phyloP scores from a whole-genome alignment of 2,329 filamentous ascomycete species.

The Beauveria rudraprayagi region DNA sequence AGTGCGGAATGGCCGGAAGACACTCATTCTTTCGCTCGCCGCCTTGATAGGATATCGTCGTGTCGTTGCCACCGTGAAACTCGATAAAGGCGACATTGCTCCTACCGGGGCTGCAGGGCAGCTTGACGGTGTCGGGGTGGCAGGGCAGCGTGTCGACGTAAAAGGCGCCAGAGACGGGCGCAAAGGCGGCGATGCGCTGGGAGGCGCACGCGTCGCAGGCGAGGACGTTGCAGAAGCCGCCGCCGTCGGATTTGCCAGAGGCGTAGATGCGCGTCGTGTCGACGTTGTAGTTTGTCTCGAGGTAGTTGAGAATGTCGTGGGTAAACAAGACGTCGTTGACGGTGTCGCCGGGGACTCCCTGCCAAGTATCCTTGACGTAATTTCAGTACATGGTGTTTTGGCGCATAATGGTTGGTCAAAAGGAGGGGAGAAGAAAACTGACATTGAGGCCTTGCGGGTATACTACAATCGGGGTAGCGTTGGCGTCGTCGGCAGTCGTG shows the following conservation, averaged over 20 bases:
- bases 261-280: slow-evolving; percentile 31
- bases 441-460: slow-evolving; percentile 37
- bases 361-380: slow-evolving; percentile 22
- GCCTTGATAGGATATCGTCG: slow-evolving; percentile 36
- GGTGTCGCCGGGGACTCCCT: slow-evolving; percentile 26
- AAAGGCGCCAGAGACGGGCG: slow-evolving; percentile 31
- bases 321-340: slow-evolving; percentile 35
- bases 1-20: slow-evolving; percentile 34
- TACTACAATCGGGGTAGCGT: slow-evolving; percentile 26
- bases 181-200: slow-evolving; percentile 30
- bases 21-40: slow-evolving; percentile 32
- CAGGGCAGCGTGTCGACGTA: slow-evolving; percentile 27
- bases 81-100: slow-evolving; percentile 35
- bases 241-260: slow-evolving; percentile 33
- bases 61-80: slow-evolving; percentile 40
- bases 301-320: slow-evolving; percentile 29
- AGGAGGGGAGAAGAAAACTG: not conserved
- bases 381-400: not conserved
- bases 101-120: slow-evolving; percentile 30
- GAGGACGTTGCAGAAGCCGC: slow-evolving; percentile 31
- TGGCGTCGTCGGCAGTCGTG: slow-evolving; percentile 27
- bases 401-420: slow-evolving; percentile 17
- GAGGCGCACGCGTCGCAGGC: slow-evolving; percentile 29
- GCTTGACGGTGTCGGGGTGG: slow-evolving; percentile 25
- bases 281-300: slow-evolving; percentile 27